Evolutionary conservation across 164 flowering plant genomes (phyloP).

Genomic region (Magnolia changhungtana): DNA sequence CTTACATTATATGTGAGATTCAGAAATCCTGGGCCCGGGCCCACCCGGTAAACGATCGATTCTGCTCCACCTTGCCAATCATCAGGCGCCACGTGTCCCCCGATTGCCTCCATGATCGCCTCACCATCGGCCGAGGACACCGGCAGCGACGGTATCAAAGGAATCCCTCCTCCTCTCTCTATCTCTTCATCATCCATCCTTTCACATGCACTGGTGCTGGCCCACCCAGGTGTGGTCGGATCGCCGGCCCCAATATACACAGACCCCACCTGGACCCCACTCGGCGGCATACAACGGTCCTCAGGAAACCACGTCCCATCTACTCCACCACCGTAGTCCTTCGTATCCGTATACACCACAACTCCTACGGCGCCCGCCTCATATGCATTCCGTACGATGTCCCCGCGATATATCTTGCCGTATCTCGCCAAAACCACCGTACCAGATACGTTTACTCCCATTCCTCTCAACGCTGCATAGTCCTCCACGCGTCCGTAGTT

Average conservation of each 20-base stretch:
- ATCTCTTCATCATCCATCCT: slow-evolving; percentile 50
- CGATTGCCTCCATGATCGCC: slow-evolving; percentile 44
- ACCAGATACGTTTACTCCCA: slow-evolving; percentile 57
- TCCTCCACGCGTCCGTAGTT: slow-evolving; percentile 72
- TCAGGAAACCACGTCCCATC: slow-evolving; percentile 48
- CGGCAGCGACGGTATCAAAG: slow-evolving; percentile 68
- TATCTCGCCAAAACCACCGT: slow-evolving; percentile 53
- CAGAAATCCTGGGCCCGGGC: slow-evolving; percentile 68
- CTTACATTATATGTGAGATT: slow-evolving; percentile 59
- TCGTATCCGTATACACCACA: slow-evolving; percentile 52
- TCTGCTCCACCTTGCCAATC: slow-evolving; percentile 64
- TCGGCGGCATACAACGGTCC: slow-evolving; percentile 71
- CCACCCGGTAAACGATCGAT: slow-evolving; percentile 46
- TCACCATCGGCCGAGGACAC: slow-evolving; percentile 62
- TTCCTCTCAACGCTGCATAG: slow-evolving; percentile 28
- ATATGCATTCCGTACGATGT: slow-evolving; percentile 53
- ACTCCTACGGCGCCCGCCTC: slow-evolving; percentile 59
- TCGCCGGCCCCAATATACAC: slow-evolving; percentile 57
- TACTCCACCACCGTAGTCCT: slow-evolving; percentile 57
- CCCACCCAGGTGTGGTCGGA: slow-evolving; percentile 80
- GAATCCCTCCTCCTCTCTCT: slow-evolving; percentile 44
- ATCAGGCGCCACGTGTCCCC: slow-evolving; percentile 49
- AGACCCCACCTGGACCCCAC: slow-evolving; percentile 74
- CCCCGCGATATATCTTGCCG: slow-evolving; percentile 71
- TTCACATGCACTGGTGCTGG: slow-evolving; percentile 52